Evolutionary conservation across 805 yeast species (phyloP).

Genomic region (Teunomyces stri): DNA sequence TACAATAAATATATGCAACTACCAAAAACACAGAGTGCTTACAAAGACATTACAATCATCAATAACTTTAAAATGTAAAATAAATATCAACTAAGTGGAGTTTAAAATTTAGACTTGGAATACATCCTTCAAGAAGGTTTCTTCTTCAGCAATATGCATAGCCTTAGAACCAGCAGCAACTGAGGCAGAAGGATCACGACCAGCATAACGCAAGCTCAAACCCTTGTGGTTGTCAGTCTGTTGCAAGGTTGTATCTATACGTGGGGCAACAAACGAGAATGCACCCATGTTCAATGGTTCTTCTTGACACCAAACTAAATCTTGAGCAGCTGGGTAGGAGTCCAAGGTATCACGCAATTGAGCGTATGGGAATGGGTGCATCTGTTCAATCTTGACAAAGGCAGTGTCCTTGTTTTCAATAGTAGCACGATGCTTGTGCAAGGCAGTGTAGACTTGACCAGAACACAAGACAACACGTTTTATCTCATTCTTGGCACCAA

Average conservation of each 20-base stretch:
- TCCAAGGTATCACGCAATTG: conserved; percentile 83
- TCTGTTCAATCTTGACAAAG: conserved; percentile 83
- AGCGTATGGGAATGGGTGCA: conserved; percentile 98
- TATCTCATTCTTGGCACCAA: conserved; percentile 76
- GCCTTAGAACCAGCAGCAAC: conserved; percentile 97
- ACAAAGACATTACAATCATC: background rate
- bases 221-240: conserved; percentile 71
- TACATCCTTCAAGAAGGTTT: conserved; percentile 77
- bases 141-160: conserved; percentile 86
- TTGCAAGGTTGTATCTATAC: conserved; percentile 71
- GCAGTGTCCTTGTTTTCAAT: conserved; percentile 82
- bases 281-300: conserved; percentile 98
- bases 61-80: background rate
- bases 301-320: conserved; percentile 96
- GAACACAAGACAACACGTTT: conserved; percentile 80
- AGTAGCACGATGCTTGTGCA: conserved; percentile 83
- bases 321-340: conserved; percentile 78
- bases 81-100: background rate
- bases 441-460: conserved; percentile 94
- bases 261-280: conserved; percentile 77
- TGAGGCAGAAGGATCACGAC: conserved; percentile 97
- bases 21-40: background rate
- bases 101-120: conserved; percentile 32
- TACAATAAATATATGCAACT: background rate
- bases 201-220: conserved; percentile 74